These are phyloP conservation scores for Cordyceps cicadae DNA, from an alignment of 2,329 filamentous ascomycete genomes.

Conservation along the genomic window DNA sequence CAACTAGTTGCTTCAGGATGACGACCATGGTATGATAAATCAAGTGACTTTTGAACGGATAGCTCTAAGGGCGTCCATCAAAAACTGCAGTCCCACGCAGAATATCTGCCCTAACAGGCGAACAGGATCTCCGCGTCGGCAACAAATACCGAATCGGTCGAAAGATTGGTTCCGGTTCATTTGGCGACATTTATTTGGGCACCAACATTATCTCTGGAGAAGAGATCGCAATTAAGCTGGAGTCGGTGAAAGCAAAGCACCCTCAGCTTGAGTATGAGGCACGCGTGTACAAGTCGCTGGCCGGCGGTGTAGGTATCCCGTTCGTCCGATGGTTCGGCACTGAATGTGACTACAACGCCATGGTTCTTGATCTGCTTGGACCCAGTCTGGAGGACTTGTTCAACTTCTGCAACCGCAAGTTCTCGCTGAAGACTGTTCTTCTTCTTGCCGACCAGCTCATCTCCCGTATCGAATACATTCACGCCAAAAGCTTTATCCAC, in stretches of 20 bases:
- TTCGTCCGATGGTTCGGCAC: conserved; percentile 99
- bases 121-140: conserved; percentile 92
- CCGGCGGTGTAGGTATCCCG: conserved; percentile 93
- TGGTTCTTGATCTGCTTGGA: conserved; percentile 95
- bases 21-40: conserved; percentile 42
- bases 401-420: conserved; percentile 99
- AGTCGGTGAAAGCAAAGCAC: conserved; percentile 99
- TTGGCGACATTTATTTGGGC: conserved; percentile 97
- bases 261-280: conserved; percentile 98
- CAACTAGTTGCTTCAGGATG: conserved; percentile 27
- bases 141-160: conserved; percentile 99
- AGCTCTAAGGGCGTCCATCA: no score
- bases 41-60: not conserved
- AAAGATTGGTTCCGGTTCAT: conserved; percentile 96
- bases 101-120: not conserved
- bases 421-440: conserved; percentile 96
- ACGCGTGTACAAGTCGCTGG: conserved; percentile 81
- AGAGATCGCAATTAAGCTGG: conserved; percentile 99
- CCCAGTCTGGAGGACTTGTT: conserved; percentile 96
- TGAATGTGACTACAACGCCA: conserved; percentile 99
- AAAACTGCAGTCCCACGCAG: not conserved
- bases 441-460: conserved; percentile 96
- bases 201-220: conserved; percentile 99
- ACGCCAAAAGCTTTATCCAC: conserved; percentile 99
- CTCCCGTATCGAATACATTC: conserved; percentile 98